phyloP scores from a whole-genome alignment of 805 yeast species.

The Danielia reshetovae region DNA sequence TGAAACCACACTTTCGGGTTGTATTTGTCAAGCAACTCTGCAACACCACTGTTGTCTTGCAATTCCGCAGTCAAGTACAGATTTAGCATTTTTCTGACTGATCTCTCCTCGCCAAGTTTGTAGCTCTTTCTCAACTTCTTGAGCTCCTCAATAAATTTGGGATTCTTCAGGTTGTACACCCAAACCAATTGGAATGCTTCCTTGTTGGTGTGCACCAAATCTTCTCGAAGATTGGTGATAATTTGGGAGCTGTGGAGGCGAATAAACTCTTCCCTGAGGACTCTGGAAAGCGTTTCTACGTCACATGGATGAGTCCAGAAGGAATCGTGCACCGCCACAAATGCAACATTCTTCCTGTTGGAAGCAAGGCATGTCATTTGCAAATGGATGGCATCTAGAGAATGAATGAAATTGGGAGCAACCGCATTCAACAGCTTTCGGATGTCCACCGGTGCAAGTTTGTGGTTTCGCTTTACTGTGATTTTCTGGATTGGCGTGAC shows the following conservation, averaged over 20 bases:
- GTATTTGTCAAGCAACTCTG: constrained; percentile 14
- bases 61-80: constrained; percentile 11
- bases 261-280: constrained; percentile 34
- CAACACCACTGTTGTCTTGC: constrained; percentile 5
- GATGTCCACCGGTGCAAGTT: constrained; percentile 22
- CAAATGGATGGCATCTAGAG: constrained; percentile 39
- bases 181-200: constrained; percentile 33
- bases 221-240: constrained; percentile 22
- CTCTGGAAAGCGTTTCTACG: constrained; percentile 22
- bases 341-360: constrained; percentile 17
- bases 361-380: constrained; percentile 31
- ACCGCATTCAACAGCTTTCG: constrained; percentile 33
- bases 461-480: constrained; percentile 16
- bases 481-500: constrained; percentile 23
- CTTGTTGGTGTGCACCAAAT: constrained; percentile 20
- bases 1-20: constrained; percentile 22
- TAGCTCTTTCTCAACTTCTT: constrained; percentile 4
- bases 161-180: constrained; percentile 14
- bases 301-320: constrained; percentile 40
- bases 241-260: constrained; percentile 27
- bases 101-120: constrained; percentile 9
- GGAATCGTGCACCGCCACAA: constrained; percentile 42
- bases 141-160: constrained; percentile 10
- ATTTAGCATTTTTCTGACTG: not conserved
- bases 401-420: constrained; percentile 43